Evolutionary conservation across 192 early-diverging fungal species (phyloP).

Genomic region (Coemansia sp.): DNA sequence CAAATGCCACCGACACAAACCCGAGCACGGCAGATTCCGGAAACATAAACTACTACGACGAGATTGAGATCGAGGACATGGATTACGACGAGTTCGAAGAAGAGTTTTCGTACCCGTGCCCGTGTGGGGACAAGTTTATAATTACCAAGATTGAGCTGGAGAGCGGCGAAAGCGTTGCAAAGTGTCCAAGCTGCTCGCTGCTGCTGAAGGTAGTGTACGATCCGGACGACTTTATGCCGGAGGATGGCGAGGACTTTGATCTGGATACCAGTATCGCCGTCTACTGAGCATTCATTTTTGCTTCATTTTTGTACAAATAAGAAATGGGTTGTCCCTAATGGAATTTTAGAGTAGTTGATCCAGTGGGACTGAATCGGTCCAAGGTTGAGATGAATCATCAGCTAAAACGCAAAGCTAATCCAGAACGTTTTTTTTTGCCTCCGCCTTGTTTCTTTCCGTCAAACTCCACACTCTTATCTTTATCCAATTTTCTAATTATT

Average conservation of each 20-base stretch:
- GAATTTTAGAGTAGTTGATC: too few species aligned
- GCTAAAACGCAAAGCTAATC: too few species aligned
- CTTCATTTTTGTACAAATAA: background rate
- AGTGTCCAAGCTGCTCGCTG: slow-evolving; percentile 91
- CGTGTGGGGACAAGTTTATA: slow-evolving; percentile 94
- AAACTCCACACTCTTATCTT: too few species aligned
- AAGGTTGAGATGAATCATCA: background rate
- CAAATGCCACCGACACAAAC: background rate
- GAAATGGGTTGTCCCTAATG: too few species aligned
- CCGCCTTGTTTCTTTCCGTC: background rate
- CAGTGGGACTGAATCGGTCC: too few species aligned
- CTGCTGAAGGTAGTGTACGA: slow-evolving; percentile 91
- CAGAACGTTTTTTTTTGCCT: background rate
- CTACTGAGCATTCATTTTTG: background rate
- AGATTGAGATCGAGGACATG: slow-evolving; percentile 37
- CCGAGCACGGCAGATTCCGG: too few species aligned
- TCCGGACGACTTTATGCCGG: slow-evolving; percentile 46
- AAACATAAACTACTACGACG: slow-evolving; percentile 53
- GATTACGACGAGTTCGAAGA: slow-evolving; percentile 54
- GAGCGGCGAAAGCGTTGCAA: slow-evolving; percentile 84
- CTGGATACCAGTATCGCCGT: slow-evolving; percentile 23
- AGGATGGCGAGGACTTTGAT: slow-evolving; percentile 24
- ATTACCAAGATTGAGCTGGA: slow-evolving; percentile 76
- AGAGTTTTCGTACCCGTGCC: slow-evolving; percentile 93
- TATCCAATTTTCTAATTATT: background rate